A percentile compares a stretch with the other conserved stretches of the same genome.
Evolutionary conservation across 2,329 filamentous ascomycete species (phyloP).

Genomic region (Hypoxylon sp.): DNA sequence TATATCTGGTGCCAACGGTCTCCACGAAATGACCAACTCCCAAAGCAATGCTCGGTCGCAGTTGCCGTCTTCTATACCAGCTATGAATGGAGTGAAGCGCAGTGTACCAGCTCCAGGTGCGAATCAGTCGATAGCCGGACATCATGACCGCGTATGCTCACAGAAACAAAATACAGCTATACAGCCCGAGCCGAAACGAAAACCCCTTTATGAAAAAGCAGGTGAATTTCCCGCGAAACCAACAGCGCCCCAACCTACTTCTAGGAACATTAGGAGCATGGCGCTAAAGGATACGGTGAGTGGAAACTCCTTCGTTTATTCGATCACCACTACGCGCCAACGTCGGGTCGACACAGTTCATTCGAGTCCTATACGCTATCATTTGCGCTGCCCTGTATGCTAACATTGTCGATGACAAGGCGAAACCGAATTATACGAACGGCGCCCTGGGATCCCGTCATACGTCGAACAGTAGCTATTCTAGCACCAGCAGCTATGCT

Average conservation of each 20-base stretch:
- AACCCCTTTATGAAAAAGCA: slow-evolving; percentile 66
- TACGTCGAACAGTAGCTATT: slow-evolving; percentile 52
- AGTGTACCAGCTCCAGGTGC: slow-evolving; percentile 60
- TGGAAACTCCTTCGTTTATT: slow-evolving; percentile 17
- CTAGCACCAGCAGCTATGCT: slow-evolving; percentile 53
- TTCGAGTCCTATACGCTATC: slow-evolving; percentile 6
- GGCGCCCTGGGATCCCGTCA: slow-evolving; percentile 37
- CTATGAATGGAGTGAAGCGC: slow-evolving; percentile 63
- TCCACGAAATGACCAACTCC: slow-evolving; percentile 70
- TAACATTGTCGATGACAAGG: slow-evolving; percentile 37
- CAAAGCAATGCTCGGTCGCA: slow-evolving; percentile 68
- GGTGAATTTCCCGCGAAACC: slow-evolving; percentile 61
- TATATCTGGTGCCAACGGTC: slow-evolving; percentile 50
- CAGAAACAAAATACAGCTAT: slow-evolving; percentile 54
- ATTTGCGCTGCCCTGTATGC: slow-evolving; percentile 16
- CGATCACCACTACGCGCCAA: not conserved
- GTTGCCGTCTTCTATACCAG: slow-evolving; percentile 55
- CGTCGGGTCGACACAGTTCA: slow-evolving; percentile 2
- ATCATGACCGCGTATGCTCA: slow-evolving; percentile 35
- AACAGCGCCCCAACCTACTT: slow-evolving; percentile 55
- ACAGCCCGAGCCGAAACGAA: slow-evolving; percentile 70
- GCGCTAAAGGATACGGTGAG: slow-evolving; percentile 52
- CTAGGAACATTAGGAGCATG: slow-evolving; percentile 60
- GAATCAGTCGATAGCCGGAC: slow-evolving; percentile 31
- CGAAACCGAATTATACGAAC: slow-evolving; percentile 25